Percentiles rank a stretch among this genome's conserved stretches.
Conservation (phyloP, 495 filamentous ascomycete species). For the Lepidopterella palustris region DNA sequence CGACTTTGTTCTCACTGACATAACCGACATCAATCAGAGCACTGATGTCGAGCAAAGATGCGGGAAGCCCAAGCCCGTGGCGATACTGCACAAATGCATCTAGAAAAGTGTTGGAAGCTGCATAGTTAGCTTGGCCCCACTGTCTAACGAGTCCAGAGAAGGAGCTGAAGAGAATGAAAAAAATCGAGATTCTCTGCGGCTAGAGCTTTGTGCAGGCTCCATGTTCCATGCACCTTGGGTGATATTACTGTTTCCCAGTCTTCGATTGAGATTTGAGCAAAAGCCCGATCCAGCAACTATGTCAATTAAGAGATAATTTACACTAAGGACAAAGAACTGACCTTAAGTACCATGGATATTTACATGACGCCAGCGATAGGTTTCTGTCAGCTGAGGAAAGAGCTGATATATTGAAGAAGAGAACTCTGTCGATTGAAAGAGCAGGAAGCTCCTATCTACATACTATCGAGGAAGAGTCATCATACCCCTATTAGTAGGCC, state of each 20-base stretch:
- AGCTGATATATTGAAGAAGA: too few species aligned
- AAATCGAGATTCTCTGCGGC: neutral
- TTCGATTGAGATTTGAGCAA: neutral
- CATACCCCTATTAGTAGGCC: too few species aligned
- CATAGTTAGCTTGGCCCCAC: constrained; percentile 12
- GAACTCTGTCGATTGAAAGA: too few species aligned
- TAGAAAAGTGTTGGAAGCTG: constrained; percentile 5
- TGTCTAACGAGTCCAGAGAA: constrained; percentile 1
- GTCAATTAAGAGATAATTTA: too few species aligned
- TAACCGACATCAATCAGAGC: neutral
- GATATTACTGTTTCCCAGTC: neutral
- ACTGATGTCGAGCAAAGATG: neutral
- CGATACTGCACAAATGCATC: constrained; percentile 4
- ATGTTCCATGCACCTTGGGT: constrained; percentile 8
- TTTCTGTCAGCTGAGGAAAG: too few species aligned
- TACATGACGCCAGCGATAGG: neutral
- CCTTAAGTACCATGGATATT: neutral
- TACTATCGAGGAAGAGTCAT: too few species aligned
- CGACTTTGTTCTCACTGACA: neutral
- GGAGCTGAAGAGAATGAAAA: constrained; percentile 12
- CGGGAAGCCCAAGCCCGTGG: neutral
- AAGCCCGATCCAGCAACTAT: neutral
- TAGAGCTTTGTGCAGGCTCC: constrained; percentile 4
- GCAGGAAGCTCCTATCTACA: too few species aligned
- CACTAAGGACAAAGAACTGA: neutral